A percentile compares a stretch with the other conserved stretches of the same genome.
Conservation (phyloP, 768 basidiomycete species). For the Calocybe gangraenosa region DNA sequence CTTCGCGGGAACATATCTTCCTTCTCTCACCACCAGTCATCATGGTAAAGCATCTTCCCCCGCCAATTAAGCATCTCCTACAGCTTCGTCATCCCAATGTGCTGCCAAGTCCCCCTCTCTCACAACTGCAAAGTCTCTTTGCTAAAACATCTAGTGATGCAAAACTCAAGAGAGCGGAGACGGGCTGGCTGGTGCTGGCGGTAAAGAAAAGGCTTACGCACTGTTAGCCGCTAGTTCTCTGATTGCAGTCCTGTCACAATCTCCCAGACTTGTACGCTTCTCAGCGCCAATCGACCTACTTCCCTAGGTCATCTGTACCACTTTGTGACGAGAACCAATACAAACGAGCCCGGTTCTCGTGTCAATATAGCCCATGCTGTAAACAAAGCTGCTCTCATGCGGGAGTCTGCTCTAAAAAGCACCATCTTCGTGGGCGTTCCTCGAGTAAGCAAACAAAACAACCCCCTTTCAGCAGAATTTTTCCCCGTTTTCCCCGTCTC, state of each 20-base stretch:
- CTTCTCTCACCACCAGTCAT: constrained; percentile 3
- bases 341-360: constrained; percentile 34
- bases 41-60: constrained; percentile 52
- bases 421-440: constrained; percentile 87
- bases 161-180: constrained; percentile 57
- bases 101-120: constrained; percentile 50
- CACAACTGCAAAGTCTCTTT: constrained; percentile 53
- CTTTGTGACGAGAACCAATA: constrained; percentile 56
- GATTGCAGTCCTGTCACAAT: constrained; percentile 6
- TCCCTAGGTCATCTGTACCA: constrained; percentile 78
- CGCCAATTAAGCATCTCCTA: constrained; percentile 67
- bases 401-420: constrained; percentile 87
- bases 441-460: constrained; percentile 45
- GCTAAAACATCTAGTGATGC: constrained; percentile 64
- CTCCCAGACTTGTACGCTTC: constrained; percentile 73
- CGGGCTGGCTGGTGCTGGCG: constrained; percentile 78
- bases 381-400: constrained; percentile 77
- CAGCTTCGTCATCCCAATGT: constrained; percentile 62
- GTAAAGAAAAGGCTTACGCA: too few relatives aligned
- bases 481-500: neutral
- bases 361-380: constrained; percentile 51
- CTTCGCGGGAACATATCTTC: neutral
- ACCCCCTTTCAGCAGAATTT: constrained; percentile 9
- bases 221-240: constrained; percentile 20
- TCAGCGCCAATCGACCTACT: constrained; percentile 79